phyloP scores from a whole-genome alignment of 2,329 filamentous ascomycete genomes.

The Clarireedia paspali region DNA sequence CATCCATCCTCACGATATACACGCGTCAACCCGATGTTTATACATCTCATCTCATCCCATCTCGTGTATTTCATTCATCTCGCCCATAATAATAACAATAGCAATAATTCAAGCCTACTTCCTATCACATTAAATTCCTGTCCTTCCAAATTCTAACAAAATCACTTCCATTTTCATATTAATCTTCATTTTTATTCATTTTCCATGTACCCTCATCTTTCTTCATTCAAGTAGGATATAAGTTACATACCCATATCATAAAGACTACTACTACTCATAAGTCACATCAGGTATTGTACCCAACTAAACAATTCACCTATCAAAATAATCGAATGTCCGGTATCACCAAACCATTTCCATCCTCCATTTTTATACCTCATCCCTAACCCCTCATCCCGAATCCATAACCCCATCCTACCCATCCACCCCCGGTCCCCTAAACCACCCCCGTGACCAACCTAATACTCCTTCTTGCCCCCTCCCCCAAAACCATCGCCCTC shows the following conservation, averaged over 20 bases:
- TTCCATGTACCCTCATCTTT: background rate
- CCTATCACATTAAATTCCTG: too few species aligned
- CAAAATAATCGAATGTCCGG: too few species aligned
- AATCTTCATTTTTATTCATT: background rate
- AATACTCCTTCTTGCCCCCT: slow-evolving; percentile 75
- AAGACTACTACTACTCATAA: too few species aligned
- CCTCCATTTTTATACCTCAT: background rate
- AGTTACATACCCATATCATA: background rate
- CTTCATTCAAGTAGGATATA: background rate
- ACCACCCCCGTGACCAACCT: slow-evolving; percentile 59
- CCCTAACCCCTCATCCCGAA: background rate
- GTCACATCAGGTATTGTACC: too few species aligned
- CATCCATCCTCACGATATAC: too few species aligned
- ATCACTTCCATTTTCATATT: background rate
- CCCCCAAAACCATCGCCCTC: slow-evolving; percentile 68
- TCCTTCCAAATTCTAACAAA: too few species aligned
- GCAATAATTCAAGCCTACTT: too few species aligned
- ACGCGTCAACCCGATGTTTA: too few species aligned
- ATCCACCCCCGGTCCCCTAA: slow-evolving; percentile 16
- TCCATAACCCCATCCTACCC: background rate
- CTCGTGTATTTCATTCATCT: too few species aligned
- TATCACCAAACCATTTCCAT: background rate
- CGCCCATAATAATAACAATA: too few species aligned
- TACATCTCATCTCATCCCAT: too few species aligned
- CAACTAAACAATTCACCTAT: too few species aligned